Evolutionary conservation across 73 alveolate genomes (phyloP), one percentile per base, ranked within the genome.

Genomic region (Paramecium sexaurelia): DNA sequence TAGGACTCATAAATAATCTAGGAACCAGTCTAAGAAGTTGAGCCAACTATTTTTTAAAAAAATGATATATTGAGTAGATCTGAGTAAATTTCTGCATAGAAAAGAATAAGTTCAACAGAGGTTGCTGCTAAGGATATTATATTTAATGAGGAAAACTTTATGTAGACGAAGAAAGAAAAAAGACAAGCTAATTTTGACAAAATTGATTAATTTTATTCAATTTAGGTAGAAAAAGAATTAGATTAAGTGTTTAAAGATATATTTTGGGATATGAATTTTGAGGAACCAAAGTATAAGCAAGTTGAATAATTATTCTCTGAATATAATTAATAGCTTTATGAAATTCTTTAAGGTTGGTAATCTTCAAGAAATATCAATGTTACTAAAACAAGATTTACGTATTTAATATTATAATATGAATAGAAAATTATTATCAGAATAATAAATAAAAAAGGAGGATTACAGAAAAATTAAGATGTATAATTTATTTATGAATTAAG

Each of bases 401-500:
- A 41, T 19, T 41, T n/a, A n/a, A 13, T 37, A 17, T 32, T 33
- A 13, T 35, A 11, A 32, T 71, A 71, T 71, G 8, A 15, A 27
- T 71, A 71, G 86, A 7, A 71, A 71, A 33, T 37, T 71, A 35
- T 40, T 71, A 33, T 71, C 61, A 17, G 68, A 26, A 22, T 56
- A 78, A 43, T 43, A 20, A 78, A 36, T 22, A 2, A 19, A 56
- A 51, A 51, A 51, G 24, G 71, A 78, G 7, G 90, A 78, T 78
- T 78, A 78, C 22, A 78, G 90, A 78, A 78, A 78, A 33, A 45
- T 40, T 7, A 78, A 78, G 55, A 20, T 40, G 39, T 78, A 29
- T 33, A 78, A 78, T 78, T 43, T 78, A 29, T 78, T 78, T 45
- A 43, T 78, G 40, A 78, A 43, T 78, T 43, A 39, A 41, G 90